Conservation (phyloP, 192 early-diverging fungal genomes). For the Mortierella claussenii region DNA sequence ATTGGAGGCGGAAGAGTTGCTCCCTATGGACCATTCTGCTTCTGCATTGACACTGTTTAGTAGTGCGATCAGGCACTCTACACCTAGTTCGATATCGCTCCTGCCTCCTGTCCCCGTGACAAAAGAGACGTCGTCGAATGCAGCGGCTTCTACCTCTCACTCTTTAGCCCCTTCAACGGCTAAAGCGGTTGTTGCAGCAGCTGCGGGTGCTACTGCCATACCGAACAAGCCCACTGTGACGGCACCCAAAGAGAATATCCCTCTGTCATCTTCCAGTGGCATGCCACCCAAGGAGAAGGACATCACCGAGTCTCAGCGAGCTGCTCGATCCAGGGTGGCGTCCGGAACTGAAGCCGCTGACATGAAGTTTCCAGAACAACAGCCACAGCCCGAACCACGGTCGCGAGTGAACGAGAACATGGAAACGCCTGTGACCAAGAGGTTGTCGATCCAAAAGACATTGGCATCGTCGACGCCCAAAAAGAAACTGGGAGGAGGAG, state of each 20-base stretch:
- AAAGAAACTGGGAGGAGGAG: constrained; percentile 4
- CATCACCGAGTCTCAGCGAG: background rate
- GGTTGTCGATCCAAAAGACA: background rate
- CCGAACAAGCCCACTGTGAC: no score
- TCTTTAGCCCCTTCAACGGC: background rate
- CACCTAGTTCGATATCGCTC: background rate
- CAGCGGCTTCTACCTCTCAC: background rate
- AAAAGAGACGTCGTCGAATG: background rate
- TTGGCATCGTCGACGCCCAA: constrained; percentile 5
- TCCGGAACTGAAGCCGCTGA: constrained; percentile 20
- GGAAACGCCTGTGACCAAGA: constrained; percentile 8
- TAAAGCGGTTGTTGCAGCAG: background rate
- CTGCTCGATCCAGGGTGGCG: constrained; percentile 1
- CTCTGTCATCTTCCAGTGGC: background rate
- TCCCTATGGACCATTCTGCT: constrained; percentile 7
- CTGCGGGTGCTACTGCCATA: no score
- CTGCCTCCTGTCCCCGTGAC: constrained; percentile 7
- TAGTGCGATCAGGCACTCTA: background rate
- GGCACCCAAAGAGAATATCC: background rate
- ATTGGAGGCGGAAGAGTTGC: constrained; percentile 11
- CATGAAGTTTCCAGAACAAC: constrained; percentile 14
- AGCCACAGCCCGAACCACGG: constrained; percentile 26
- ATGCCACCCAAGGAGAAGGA: background rate
- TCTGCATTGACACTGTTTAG: constrained; percentile 10
- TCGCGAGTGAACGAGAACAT: background rate